Evolutionary conservation across 2,329 filamentous ascomycete species (phyloP).

Genomic region (Sarocladiaceae sp.): DNA sequence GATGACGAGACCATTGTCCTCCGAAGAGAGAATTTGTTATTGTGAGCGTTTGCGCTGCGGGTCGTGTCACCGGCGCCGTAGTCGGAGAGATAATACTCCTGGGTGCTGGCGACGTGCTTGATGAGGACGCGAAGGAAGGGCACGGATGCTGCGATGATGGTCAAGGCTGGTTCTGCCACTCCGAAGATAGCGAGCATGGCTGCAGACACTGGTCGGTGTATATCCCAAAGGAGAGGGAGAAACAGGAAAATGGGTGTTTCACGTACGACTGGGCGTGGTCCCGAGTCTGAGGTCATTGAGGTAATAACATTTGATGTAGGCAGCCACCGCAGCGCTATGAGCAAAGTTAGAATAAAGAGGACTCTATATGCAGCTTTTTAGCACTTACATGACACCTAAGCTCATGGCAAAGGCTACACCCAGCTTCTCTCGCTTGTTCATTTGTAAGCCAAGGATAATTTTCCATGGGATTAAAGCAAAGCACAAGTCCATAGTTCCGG

Average conservation of each 20-base stretch:
- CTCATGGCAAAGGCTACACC: constrained; percentile 13
- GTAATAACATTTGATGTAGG: constrained; percentile 8
- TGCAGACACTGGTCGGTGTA: neutral
- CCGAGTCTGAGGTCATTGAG: constrained; percentile 4
- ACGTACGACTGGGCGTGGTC: neutral
- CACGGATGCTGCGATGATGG: constrained; percentile 18
- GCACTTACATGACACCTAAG: constrained; percentile 11
- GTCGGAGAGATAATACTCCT: constrained; percentile 5
- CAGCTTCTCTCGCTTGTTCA: constrained; percentile 11
- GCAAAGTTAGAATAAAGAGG: neutral
- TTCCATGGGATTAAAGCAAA: constrained; percentile 12
- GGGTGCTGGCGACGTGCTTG: constrained; percentile 7
- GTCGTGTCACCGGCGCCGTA: neutral
- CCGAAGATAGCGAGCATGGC: constrained; percentile 14
- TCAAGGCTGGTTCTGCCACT: constrained; percentile 14
- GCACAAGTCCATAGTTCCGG: constrained; percentile 10
- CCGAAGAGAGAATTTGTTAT: neutral
- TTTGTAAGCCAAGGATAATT: constrained; percentile 11
- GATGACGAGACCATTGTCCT: constrained; percentile 1
- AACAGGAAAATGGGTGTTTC: neutral
- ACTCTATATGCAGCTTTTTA: neutral
- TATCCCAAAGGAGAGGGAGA: neutral
- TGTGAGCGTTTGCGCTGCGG: neutral
- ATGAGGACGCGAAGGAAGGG: constrained; percentile 17
- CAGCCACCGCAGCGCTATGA: constrained; percentile 9